Percentiles rank a stretch among this genome's conserved stretches.
Evolutionary conservation across 768 basidiomycete species (phyloP).

Genomic region (Amanita pallidorosea): DNA sequence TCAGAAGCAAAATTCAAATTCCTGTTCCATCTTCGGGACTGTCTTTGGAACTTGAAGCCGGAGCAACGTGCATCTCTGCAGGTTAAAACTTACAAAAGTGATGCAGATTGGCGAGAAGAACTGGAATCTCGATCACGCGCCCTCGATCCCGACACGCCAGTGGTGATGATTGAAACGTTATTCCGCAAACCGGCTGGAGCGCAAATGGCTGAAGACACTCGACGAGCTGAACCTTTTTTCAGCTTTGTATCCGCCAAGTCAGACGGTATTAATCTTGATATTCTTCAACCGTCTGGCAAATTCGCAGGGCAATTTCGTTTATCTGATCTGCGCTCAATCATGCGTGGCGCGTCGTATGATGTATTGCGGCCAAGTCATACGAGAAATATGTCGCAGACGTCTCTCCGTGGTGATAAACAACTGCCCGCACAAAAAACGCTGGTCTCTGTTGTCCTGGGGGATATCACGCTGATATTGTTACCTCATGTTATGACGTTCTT

Average conservation of each 20-base stretch:
- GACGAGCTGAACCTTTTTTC: background rate
- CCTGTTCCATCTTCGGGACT: conserved; percentile 67
- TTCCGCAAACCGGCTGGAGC: background rate
- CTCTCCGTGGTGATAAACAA: conserved; percentile 25
- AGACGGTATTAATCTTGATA: background rate
- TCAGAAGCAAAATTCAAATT: conserved; percentile 65
- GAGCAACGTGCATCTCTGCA: background rate
- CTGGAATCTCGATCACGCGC: background rate
- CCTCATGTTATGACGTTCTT: conserved; percentile 53
- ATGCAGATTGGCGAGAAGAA: background rate
- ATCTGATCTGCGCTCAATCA: conserved; percentile 17
- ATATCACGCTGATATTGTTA: conserved; percentile 31
- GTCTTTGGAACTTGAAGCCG: conserved; percentile 32
- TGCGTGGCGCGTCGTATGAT: conserved; percentile 14
- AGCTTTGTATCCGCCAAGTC: background rate
- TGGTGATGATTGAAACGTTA: background rate
- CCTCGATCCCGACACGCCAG: conserved; percentile 2
- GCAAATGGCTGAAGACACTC: background rate
- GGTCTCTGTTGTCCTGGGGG: conserved; percentile 27
- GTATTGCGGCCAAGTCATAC: background rate
- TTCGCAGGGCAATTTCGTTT: conserved; percentile 26
- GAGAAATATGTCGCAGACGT: conserved; percentile 33
- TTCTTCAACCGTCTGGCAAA: conserved; percentile 7
- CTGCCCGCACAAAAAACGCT: conserved; percentile 20
- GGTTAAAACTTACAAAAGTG: background rate